Evolutionary conservation across 2,329 filamentous ascomycete species (phyloP).

Genomic region (Incumbomyces delicatus): DNA sequence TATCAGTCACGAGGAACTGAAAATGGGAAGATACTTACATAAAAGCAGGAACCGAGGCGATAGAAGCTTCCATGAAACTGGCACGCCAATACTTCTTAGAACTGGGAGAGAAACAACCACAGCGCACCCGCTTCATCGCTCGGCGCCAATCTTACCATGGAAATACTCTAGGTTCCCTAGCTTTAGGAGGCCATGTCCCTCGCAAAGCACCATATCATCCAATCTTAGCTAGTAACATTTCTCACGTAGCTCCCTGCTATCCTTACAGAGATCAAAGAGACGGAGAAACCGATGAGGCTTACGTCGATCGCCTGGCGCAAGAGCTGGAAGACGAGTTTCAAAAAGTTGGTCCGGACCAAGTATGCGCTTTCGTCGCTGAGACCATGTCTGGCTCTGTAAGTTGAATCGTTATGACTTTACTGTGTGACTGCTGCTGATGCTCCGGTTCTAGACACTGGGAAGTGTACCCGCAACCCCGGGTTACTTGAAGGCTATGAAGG

Average conservation of each 20-base stretch:
- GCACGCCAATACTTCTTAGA: slow-evolving; percentile 58
- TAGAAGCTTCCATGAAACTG: slow-evolving; percentile 60
- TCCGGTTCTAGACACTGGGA: slow-evolving; percentile 47
- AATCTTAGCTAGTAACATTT: slow-evolving; percentile 47
- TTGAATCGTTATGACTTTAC: slow-evolving; percentile 10
- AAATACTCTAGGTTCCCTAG: slow-evolving; percentile 57
- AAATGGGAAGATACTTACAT: background rate
- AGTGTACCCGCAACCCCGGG: slow-evolving; percentile 57
- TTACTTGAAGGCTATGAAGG: slow-evolving; percentile 59
- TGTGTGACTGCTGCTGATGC: background rate
- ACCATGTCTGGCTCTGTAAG: slow-evolving; percentile 61
- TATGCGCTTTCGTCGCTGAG: slow-evolving; percentile 65
- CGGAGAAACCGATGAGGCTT: slow-evolving; percentile 47
- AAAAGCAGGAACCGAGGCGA: slow-evolving; percentile 41
- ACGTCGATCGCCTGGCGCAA: slow-evolving; percentile 49
- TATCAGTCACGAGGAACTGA: no score
- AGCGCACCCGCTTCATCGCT: slow-evolving; percentile 53
- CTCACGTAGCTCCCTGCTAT: slow-evolving; percentile 57
- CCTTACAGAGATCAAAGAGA: slow-evolving; percentile 48
- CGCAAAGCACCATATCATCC: slow-evolving; percentile 54
- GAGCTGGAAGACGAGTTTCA: slow-evolving; percentile 62
- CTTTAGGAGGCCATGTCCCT: slow-evolving; percentile 51
- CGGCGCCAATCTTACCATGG: slow-evolving; percentile 61
- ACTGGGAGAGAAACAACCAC: slow-evolving; percentile 35
- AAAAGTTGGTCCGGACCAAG: slow-evolving; percentile 51